Percentiles rank a stretch among this genome's conserved stretches.
Conservation (phyloP, 208 protist species). For the Acanthamoeba healyi region DNA sequence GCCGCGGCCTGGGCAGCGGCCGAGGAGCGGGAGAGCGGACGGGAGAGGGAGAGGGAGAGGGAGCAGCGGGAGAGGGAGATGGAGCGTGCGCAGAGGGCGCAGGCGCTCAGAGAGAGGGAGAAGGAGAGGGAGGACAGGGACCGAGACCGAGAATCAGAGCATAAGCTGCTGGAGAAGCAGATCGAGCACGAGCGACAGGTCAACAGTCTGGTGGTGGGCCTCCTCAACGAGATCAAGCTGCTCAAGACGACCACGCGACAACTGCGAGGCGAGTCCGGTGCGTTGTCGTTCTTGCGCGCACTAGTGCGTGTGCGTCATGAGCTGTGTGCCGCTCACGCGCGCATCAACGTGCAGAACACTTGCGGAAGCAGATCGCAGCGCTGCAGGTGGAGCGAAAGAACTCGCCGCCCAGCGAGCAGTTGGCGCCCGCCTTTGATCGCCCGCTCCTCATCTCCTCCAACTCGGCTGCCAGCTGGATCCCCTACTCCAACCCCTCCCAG, state of each 20-base stretch:
- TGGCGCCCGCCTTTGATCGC: background rate
- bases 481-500: constrained; percentile 41
- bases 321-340: background rate
- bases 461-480: constrained; percentile 27
- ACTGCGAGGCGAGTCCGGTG: constrained; percentile 10
- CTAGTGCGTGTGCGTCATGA: background rate
- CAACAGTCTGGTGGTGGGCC: background rate
- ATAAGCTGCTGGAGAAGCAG: background rate
- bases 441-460: constrained; percentile 28
- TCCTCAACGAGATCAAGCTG: constrained; percentile 60
- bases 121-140: constrained; percentile 30
- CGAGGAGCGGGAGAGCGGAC: background rate
- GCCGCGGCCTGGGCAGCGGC: background rate
- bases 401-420: background rate
- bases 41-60: background rate
- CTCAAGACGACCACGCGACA: constrained; percentile 61
- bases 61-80: background rate
- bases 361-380: constrained; percentile 36
- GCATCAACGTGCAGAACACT: background rate
- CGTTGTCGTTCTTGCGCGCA: background rate
- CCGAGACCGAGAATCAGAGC: background rate
- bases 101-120: background rate
- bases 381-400: constrained; percentile 48
- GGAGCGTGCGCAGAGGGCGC: background rate
- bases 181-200: background rate